phyloP scores from a whole-genome alignment of 1,284 basidiomycete species.

The Boletus smithii region DNA sequence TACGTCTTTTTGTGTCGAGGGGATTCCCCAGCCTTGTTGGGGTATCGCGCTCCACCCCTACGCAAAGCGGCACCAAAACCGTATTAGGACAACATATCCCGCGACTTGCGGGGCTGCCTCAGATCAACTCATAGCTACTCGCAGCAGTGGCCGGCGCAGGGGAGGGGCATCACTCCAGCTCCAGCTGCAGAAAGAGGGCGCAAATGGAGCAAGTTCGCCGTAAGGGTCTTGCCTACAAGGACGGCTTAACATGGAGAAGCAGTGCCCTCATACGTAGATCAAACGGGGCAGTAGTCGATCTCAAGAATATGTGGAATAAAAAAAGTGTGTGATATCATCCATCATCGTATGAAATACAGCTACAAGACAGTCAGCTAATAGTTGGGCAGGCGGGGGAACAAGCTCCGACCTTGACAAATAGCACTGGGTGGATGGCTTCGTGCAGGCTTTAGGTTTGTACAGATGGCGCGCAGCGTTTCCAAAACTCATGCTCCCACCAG shows the following conservation, averaged over 20 bases:
- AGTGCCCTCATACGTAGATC: not conserved
- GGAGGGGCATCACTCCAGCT: slow-evolving; percentile 2
- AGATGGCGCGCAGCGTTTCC: slow-evolving; percentile 34
- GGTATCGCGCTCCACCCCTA: too few species aligned
- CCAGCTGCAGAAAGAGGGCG: slow-evolving; percentile 12
- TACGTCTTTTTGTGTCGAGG: slow-evolving; percentile 22
- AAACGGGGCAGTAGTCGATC: not conserved
- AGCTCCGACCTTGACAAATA: slow-evolving; percentile 34
- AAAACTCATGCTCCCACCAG: slow-evolving; percentile 61
- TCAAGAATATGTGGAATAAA: slow-evolving; percentile 1
- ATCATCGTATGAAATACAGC: slow-evolving; percentile 16
- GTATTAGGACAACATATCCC: slow-evolving; percentile 10
- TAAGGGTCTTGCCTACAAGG: not conserved
- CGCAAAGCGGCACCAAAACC: slow-evolving; percentile 1
- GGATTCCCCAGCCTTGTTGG: too few species aligned
- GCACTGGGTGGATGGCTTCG: slow-evolving; percentile 5
- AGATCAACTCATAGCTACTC: slow-evolving; percentile 6
- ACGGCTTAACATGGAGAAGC: too few species aligned
- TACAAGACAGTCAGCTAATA: slow-evolving; percentile 11
- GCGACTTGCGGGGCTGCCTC: not conserved
- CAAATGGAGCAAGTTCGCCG: slow-evolving; percentile 17
- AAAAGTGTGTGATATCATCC: too few species aligned
- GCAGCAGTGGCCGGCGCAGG: not conserved
- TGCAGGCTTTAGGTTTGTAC: slow-evolving; percentile 14
- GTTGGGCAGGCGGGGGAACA: slow-evolving; percentile 26